These are phyloP conservation scores for Ophiognomonia clavigignenti-juglandacearum DNA, from an alignment of 2,329 filamentous ascomycete species.

Conservation along the genomic window DNA sequence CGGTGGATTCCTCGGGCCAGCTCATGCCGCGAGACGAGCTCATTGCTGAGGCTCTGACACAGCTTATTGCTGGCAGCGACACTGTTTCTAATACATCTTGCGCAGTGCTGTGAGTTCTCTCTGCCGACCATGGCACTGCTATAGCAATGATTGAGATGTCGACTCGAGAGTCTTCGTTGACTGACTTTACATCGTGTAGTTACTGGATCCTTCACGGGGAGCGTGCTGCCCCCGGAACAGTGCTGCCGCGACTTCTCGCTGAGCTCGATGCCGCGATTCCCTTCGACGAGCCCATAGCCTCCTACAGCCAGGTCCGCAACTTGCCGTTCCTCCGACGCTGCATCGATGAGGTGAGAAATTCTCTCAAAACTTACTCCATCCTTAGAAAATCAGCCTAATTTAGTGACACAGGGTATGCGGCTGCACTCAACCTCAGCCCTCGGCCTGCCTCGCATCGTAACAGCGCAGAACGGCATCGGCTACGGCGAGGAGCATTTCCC, in stretches of 20 bases:
- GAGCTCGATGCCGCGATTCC: slow-evolving; percentile 71
- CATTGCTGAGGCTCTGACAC: slow-evolving; percentile 81
- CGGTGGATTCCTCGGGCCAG: slow-evolving; percentile 71
- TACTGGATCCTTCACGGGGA: slow-evolving; percentile 46
- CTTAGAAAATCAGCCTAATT: too few species aligned
- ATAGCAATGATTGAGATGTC: too few species aligned
- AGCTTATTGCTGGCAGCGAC: slow-evolving; percentile 75
- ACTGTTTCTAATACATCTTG: slow-evolving; percentile 77
- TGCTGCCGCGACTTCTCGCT: slow-evolving; percentile 59
- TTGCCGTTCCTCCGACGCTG: slow-evolving; percentile 70
- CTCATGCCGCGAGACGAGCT: slow-evolving; percentile 72
- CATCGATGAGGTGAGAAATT: slow-evolving; percentile 56
- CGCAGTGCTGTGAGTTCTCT: slow-evolving; percentile 34
- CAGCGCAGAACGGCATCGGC: slow-evolving; percentile 52
- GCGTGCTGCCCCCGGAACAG: neutral
- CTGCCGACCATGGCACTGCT: too few species aligned
- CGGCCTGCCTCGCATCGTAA: slow-evolving; percentile 69
- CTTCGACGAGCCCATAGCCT: slow-evolving; percentile 55
- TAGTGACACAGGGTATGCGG: slow-evolving; percentile 75
- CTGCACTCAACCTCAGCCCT: slow-evolving; percentile 82
- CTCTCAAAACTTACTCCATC: too few species aligned
- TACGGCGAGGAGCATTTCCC: slow-evolving; percentile 67
- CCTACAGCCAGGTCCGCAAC: slow-evolving; percentile 66
- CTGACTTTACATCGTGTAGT: slow-evolving; percentile 43
- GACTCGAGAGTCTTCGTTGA: too few species aligned